Evolutionary conservation across 306 rosid species (phyloP), one percentile per base, ranked within the genome.

Genomic region (Pterocarpus santalinus): DNA sequence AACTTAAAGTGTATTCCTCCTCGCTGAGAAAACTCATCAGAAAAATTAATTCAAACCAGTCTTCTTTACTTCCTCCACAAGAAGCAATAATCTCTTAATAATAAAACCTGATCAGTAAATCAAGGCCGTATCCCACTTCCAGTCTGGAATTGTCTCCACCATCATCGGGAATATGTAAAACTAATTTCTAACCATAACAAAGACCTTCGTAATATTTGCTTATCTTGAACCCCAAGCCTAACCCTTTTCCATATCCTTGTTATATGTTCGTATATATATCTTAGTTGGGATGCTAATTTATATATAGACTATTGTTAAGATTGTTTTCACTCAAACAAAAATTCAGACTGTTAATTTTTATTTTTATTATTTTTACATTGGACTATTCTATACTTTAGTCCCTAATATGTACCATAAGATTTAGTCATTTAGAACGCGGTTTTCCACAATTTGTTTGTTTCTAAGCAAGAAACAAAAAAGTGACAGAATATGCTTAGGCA

Each of bases 41-140:
- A 55, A 14, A 51, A 61, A 61, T 39, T 33, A 58, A 58, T 79
- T 69, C 77, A 60, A 60, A 61, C 77, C 70, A 35, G 2, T 17
- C 17, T 69, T 16, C 5, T 15, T 79, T 78, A 32, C 76, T 79
- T 60, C 83, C 53, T 60, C 33, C 30, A 56, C 60, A 78, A 65
- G 81, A 65, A 77, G 75, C 52, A 36, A 77, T 51, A n/a, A 33
- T 16, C 36, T 16, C 58, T 47, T 64, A 64, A 38, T 39, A 53
- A 64, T 15, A 49, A 30, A 32, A 61, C 61, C 8, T 7, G 8
- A 10, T 8, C 3, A 75, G 34, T 22, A 49, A 46, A 49, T 34
- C 33, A 64, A 49, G 53, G 68, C 17, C 57, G 52, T 11, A 72
- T 36, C 16, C 17, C 36, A 35, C 33, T 73, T 73, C 17, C 12